Base-by-base conservation (phyloP, 202 grass and related monocot genomes). In the Saccharum hybrid region DNA sequence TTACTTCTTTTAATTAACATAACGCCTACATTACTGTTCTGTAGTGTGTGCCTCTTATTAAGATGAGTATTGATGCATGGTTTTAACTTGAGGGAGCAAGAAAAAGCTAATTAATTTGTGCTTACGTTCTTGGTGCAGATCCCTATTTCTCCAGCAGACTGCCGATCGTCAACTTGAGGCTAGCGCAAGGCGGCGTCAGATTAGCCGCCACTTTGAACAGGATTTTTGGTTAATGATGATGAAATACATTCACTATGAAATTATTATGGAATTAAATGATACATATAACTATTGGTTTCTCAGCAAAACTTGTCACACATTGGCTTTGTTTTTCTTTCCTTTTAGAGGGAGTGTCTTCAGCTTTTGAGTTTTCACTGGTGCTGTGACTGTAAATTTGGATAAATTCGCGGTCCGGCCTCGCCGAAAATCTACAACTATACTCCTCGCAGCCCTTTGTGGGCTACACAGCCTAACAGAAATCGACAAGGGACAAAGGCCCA, bases 101-200 rank as follows among this genome's bases (percentile, higher is more conserved):
- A 30, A 41, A 33, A 28, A 31, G 2, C 15, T 66, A 18, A 78
- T 19, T 45, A 3, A 22, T 48, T 65, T 60, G 10, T 33, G 3
- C 15, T 26, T 49, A 4, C 18, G 28, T 1, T 45, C 16, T 19
- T 21, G 43, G 3, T 71, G 65, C 84, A 94, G 92, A 94, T 71
- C 84, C 77, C 8, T 94, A 89, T 75, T 94, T 91, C 79, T 33
- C 28, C 10, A 91, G 84, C 43, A 94, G 92, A 68, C 68, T 81
- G 60, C 82, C 89, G 1, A 48, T 77, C 0, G 89, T 91, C 40
- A 88, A 81, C 79, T 1, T 89, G 70, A 87, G 86, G 84, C 82
- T 94, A 41, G 92, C 89, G 4, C 71, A 89, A 49, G 82, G 81
- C 7, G 87, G 81, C 43, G 84, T 91, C 16, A 66, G 92, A 4